Base-by-base conservation (phyloP, 352 stramenopile genomes). In the Phytopythium montanum region DNA sequence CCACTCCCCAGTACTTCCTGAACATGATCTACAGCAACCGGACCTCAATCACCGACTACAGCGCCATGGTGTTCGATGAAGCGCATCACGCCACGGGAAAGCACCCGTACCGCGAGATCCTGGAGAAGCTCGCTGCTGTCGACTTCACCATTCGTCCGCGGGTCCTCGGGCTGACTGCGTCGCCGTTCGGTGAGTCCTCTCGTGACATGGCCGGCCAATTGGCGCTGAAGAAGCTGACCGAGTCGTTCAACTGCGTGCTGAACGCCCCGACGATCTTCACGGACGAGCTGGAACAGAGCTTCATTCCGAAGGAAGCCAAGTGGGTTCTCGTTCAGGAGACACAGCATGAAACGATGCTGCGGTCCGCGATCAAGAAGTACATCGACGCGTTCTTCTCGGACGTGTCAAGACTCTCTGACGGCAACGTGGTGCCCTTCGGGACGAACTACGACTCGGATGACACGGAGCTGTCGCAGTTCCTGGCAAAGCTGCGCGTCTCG, bases 61-160 rank as follows among this genome's bases (percentile, higher is more conserved):
- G 78, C 48, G 61, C 81, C 39, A 74, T 94, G 70, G 75, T 94
- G 18, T 91, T 94, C 66, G 84, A 94, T 39, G 81, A 94, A 70
- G 84, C 84, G 5, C 84, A 94, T 50, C 84, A 94, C 46, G 81
- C 78, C 4, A 90, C 70, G 51, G 72, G 76, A 23, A 74, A 76
- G 1, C 71, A 90, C 54, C 80, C 84, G 0, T 92, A 92, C 53
- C 75, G 70, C 21, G 67, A 81, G 19, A 69, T 94, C 16, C 57
- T 90, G 33, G 66, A 75, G 58, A 62, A 65, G 28, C 26, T 94
- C 2, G 60, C 65, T 14, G 54, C 42, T 14, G 62, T 84, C 26
- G 54, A 68, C 18, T 10, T 56, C 0, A 53, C 61, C 18, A 25
- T 23, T 41, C 60, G 77, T 13, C 84, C 84, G 25, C 78, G 81